These are phyloP conservation scores for Trichophyton benhamiae DNA, from an alignment of 2,329 filamentous ascomycete genomes.

Conservation along the genomic window DNA sequence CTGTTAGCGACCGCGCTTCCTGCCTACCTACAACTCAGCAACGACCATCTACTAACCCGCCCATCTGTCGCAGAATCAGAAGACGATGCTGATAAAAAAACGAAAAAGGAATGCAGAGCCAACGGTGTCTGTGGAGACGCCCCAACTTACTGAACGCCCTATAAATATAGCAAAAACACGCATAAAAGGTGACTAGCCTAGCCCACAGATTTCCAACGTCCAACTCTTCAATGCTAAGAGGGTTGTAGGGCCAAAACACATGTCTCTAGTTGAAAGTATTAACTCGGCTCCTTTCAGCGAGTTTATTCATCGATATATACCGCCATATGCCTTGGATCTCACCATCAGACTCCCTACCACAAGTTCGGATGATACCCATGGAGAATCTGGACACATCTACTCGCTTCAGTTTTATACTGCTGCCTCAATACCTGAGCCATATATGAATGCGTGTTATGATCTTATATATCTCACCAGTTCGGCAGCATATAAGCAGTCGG, in stretches of 20 bases:
- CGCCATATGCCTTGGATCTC: slow-evolving; percentile 11
- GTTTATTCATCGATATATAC: slow-evolving; percentile 29
- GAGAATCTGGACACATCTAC: slow-evolving; percentile 8
- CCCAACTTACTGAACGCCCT: background rate
- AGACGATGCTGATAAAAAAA: background rate
- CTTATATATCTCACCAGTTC: slow-evolving; percentile 45
- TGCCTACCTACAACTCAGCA: background rate
- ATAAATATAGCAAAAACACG: background rate
- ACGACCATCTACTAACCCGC: background rate
- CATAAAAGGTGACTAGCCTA: background rate
- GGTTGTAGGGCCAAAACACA: background rate
- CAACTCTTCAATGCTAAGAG: background rate
- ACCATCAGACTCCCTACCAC: slow-evolving; percentile 8
- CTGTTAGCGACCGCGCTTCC: background rate
- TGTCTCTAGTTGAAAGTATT: slow-evolving; percentile 28
- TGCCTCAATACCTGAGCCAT: slow-evolving; percentile 25
- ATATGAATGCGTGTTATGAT: slow-evolving; percentile 40
- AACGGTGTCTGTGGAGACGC: too few relatives aligned
- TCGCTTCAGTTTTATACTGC: slow-evolving; percentile 24
- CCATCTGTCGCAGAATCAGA: background rate
- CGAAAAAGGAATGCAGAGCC: background rate
- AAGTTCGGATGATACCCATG: background rate
- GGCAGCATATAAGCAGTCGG: slow-evolving; percentile 40
- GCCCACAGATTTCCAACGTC: background rate
- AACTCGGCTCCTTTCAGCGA: slow-evolving; percentile 29